Conservation (phyloP, 805 yeast species). For the Blastobotrys chiropterorum region DNA sequence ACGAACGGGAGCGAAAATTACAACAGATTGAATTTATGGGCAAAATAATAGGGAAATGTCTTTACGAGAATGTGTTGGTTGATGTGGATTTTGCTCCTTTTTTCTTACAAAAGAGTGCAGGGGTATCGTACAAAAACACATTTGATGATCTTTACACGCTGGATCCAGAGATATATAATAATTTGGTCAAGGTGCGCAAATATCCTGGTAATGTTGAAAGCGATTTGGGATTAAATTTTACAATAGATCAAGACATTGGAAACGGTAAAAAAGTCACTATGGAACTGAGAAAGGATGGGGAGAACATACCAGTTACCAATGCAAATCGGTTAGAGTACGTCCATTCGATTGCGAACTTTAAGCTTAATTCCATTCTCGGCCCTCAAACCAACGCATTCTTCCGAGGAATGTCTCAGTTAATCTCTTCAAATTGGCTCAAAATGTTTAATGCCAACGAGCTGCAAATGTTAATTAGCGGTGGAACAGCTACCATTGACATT, state of each 20-base stretch:
- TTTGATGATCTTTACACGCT: slow-evolving; percentile 73
- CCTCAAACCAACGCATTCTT: slow-evolving; percentile 58
- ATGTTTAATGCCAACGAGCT: slow-evolving; percentile 83
- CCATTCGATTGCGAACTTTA: slow-evolving; percentile 71
- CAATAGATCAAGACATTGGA: slow-evolving; percentile 46
- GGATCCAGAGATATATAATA: slow-evolving; percentile 61
- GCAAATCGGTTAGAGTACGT: slow-evolving; percentile 66
- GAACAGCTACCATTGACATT: slow-evolving; percentile 60
- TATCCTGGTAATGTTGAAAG: slow-evolving; percentile 50
- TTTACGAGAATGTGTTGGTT: slow-evolving; percentile 74
- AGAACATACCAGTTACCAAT: slow-evolving; percentile 46
- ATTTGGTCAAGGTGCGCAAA: slow-evolving; percentile 53
- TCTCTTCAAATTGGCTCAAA: slow-evolving; percentile 68
- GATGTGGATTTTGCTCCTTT: slow-evolving; percentile 84
- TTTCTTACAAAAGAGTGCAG: slow-evolving; percentile 66
- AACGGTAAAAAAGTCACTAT: slow-evolving; percentile 30
- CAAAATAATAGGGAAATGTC: slow-evolving; percentile 77
- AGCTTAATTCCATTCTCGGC: slow-evolving; percentile 57
- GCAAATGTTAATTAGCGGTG: slow-evolving; percentile 80
- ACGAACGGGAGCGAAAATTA: slow-evolving; percentile 31
- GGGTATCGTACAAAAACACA: slow-evolving; percentile 39
- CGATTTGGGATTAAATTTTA: slow-evolving; percentile 59
- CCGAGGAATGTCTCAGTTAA: slow-evolving; percentile 62
- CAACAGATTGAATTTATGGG: slow-evolving; percentile 60
- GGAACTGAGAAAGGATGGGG: slow-evolving; percentile 60